Evolutionary conservation across 2,329 filamentous ascomycete genomes (phyloP), one percentile per base, ranked within the genome.

Genomic region (Ceratocystis diversiconidia): DNA sequence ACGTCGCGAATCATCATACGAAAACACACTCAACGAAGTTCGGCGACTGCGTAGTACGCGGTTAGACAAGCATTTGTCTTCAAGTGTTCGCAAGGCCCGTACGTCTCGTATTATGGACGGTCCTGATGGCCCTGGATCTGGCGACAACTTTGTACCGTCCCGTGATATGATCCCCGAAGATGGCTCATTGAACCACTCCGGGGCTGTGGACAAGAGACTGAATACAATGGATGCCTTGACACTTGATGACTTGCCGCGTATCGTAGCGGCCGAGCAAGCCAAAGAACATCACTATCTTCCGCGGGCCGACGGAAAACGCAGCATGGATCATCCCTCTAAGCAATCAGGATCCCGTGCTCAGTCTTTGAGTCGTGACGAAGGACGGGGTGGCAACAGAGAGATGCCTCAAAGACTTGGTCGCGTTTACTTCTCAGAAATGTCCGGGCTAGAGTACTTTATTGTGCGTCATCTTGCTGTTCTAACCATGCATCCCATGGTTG

Each of bases 21-120:
- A 97, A 77, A 95, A 92, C 76, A 96, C 92, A 60, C 86, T 99
- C 70, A 95, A 94, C 70, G 94, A 99, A 75, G 94, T 99, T 73
- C 87, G 91, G 71, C 84, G 94, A 68, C 77, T 99, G 67, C 86
- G 92, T 69, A 97, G 94, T 68, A 97, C 92, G 25, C 86, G 94
- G 36, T 87, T 97, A 73, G 92, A 99, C 72, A 92, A 95, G 72
- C 90, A 95, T 71, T 78, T 99, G 55, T 97, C 92, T 44, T 95
- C 90, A 25, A 96, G 91, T 62, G 91, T 92, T 74, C 89, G 89
- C 73, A 94, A 92, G 71, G 90, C 92, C 61, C 84, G 94, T 70
- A 90, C 90, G 30, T 97, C 94, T 7, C 84, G 90, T 65, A 92
- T 99, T 67, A 92, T 99, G 74, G 92, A 96, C 73, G 90, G 89